phyloP scores from a whole-genome alignment of 768 basidiomycete genomes.

The Lentinula guzmanii region DNA sequence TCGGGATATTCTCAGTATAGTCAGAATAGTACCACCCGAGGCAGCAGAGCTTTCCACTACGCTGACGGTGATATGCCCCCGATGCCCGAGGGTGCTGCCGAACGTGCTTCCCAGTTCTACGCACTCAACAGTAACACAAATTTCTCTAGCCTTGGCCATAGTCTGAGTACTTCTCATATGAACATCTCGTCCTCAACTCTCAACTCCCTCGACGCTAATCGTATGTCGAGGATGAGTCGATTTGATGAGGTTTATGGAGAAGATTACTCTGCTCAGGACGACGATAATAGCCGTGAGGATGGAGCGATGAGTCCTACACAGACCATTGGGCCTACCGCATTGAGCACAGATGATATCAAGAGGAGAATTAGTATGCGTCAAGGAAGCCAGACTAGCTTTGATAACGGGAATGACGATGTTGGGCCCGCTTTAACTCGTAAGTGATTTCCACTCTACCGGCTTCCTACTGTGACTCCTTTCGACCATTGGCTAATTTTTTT shows the following conservation, averaged over 20 bases:
- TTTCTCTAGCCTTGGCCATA: not conserved
- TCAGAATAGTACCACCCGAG: conserved; percentile 29
- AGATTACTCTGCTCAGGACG: not conserved
- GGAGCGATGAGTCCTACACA: conserved; percentile 15
- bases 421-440: conserved; percentile 64
- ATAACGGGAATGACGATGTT: conserved; percentile 45
- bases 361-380: conserved; percentile 8
- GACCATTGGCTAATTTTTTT: conserved; percentile 3
- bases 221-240: not conserved
- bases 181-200: conserved; percentile 1
- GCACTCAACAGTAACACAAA: not conserved
- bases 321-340: conserved; percentile 11
- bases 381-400: conserved; percentile 2
- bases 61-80: conserved; percentile 5
- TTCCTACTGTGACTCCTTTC: not conserved
- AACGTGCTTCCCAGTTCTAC: not conserved
- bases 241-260: conserved; percentile 7
- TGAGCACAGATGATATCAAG: conserved; percentile 16
- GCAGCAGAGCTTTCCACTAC: conserved; percentile 8
- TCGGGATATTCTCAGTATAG: conserved; percentile 17
- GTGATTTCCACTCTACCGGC: conserved; percentile 19
- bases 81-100: conserved; percentile 6
- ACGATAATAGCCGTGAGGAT: not conserved
- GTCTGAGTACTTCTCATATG: not conserved
- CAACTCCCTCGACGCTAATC: not conserved